These are phyloP conservation scores for Ascosphaera apis DNA, from an alignment of 2,329 filamentous ascomycete species.

Conservation along the genomic window DNA sequence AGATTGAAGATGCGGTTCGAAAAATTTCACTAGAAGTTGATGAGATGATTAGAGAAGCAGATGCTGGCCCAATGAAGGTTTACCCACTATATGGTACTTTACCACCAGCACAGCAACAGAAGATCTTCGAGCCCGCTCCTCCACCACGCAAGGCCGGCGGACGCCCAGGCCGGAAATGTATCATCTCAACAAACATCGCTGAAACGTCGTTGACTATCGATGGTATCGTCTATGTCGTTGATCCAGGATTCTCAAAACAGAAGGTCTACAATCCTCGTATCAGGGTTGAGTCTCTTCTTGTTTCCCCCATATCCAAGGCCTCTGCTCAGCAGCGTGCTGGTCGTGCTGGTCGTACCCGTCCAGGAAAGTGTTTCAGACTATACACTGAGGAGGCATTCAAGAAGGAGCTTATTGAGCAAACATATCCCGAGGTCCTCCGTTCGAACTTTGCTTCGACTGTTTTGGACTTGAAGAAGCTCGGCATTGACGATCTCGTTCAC, in stretches of 20 bases:
- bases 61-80: slow-evolving; percentile 79
- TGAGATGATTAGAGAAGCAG: slow-evolving; percentile 75
- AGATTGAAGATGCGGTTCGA: slow-evolving; percentile 88
- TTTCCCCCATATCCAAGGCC: slow-evolving; percentile 92
- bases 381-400: slow-evolving; percentile 95
- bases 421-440: slow-evolving; percentile 82
- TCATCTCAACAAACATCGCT: slow-evolving; percentile 95
- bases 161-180: slow-evolving; percentile 81
- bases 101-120: slow-evolving; percentile 91
- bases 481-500: slow-evolving; percentile 84
- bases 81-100: slow-evolving; percentile 98
- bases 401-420: slow-evolving; percentile 93
- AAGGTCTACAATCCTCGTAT: slow-evolving; percentile 98
- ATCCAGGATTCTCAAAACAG: slow-evolving; percentile 85
- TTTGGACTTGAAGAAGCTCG: slow-evolving; percentile 89
- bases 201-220: slow-evolving; percentile 96
- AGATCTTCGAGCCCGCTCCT: slow-evolving; percentile 82
- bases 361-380: slow-evolving; percentile 91
- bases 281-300: slow-evolving; percentile 97
- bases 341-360: slow-evolving; percentile 95
- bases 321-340: slow-evolving; percentile 92
- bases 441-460: slow-evolving; percentile 93
- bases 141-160: slow-evolving; percentile 67
- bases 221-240: slow-evolving; percentile 97
- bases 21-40: slow-evolving; percentile 82